These are phyloP conservation scores for Ascochyta pisi DNA, from an alignment of 2,329 filamentous ascomycete species.

Conservation along the genomic window DNA sequence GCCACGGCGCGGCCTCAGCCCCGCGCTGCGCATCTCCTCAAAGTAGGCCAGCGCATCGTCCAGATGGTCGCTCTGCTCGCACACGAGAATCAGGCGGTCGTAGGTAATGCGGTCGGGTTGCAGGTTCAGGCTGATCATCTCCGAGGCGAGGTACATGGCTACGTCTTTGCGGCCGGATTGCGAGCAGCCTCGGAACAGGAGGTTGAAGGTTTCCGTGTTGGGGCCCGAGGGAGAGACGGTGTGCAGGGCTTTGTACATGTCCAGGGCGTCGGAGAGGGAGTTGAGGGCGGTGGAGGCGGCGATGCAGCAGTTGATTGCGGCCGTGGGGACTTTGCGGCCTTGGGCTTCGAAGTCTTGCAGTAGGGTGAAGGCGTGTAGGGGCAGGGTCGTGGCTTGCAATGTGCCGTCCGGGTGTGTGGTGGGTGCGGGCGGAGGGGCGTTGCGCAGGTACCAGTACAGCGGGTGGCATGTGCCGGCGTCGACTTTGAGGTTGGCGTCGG, in stretches of 20 bases:
- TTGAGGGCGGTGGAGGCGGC: slow-evolving; percentile 57
- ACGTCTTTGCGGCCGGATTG: slow-evolving; percentile 55
- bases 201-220: slow-evolving; percentile 66
- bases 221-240: slow-evolving; percentile 56
- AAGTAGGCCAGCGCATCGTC: slow-evolving; percentile 59
- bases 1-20: slow-evolving; percentile 22
- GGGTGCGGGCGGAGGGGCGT: slow-evolving; percentile 21
- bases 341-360: slow-evolving; percentile 63
- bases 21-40: slow-evolving; percentile 54
- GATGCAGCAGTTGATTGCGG: slow-evolving; percentile 60
- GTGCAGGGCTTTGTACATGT: slow-evolving; percentile 68
- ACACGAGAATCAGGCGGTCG: slow-evolving; percentile 66
- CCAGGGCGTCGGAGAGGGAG: slow-evolving; percentile 60
- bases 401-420: not conserved
- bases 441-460: slow-evolving; percentile 64
- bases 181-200: slow-evolving; percentile 61
- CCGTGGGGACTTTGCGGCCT: slow-evolving; percentile 59
- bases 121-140: slow-evolving; percentile 65
- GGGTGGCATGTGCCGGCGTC: slow-evolving; percentile 67
- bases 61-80: slow-evolving; percentile 50
- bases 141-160: slow-evolving; percentile 67
- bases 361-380: slow-evolving; percentile 61
- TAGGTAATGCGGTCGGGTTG: slow-evolving; percentile 66
- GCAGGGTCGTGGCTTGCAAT: slow-evolving; percentile 48
- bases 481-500: slow-evolving; percentile 65